phyloP scores from a whole-genome alignment of 1,139 yeast species.

The Scheffersomyces cryptocercus region DNA sequence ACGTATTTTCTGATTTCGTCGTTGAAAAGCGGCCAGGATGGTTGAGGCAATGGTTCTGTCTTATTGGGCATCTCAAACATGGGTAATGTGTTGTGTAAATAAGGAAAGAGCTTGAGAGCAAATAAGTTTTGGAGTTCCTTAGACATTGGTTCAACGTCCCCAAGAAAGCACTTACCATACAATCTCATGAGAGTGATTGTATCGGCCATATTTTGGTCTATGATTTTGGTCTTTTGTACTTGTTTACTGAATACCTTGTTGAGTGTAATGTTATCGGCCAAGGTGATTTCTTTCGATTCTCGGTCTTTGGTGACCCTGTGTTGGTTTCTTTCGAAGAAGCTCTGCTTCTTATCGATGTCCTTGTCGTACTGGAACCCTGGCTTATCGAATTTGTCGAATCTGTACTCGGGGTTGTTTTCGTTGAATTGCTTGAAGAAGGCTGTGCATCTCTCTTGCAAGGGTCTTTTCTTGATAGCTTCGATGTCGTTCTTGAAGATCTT shows the following conservation, averaged over 20 bases:
- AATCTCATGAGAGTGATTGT: constrained; percentile 30
- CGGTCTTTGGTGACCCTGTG: too few relatives aligned
- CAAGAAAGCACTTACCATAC: constrained; percentile 39
- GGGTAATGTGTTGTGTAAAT: constrained; percentile 17
- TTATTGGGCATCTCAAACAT: constrained; percentile 2
- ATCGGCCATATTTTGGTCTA: constrained; percentile 41
- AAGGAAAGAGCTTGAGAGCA: constrained; percentile 32
- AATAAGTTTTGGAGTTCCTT: constrained; percentile 15
- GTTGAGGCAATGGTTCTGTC: background rate
- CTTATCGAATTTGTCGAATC: constrained; percentile 15
- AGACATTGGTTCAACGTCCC: constrained; percentile 7
- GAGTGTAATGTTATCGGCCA: constrained; percentile 20
- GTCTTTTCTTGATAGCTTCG: constrained; percentile 12
- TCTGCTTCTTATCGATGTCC: constrained; percentile 23
- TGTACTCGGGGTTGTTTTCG: constrained; percentile 25
- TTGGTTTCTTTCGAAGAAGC: constrained; percentile 15
- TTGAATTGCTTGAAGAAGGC: constrained; percentile 28
- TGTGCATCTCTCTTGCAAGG: constrained; percentile 28
- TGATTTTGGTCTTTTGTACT: constrained; percentile 15
- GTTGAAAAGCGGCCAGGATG: background rate
- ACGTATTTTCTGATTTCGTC: constrained; percentile 9
- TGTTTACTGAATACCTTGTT: constrained; percentile 16
- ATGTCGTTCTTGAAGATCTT: constrained; percentile 11
- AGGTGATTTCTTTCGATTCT: constrained; percentile 9
- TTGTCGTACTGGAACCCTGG: constrained; percentile 27